Base-by-base conservation (phyloP, 2,329 filamentous ascomycete genomes). In the Clonostachys rhizophaga region DNA sequence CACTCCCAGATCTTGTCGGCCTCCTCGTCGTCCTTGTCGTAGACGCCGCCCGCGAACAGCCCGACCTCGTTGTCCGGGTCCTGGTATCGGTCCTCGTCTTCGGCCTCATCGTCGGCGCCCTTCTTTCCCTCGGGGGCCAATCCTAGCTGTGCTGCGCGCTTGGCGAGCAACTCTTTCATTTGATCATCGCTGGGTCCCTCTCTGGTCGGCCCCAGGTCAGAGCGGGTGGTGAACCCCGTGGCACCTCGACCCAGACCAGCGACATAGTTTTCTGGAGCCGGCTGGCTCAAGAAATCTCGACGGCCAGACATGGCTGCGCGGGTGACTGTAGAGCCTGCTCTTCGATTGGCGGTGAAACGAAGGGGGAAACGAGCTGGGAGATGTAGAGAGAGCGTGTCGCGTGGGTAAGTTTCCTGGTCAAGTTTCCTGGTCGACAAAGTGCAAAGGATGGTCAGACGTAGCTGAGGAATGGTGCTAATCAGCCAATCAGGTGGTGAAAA, bases 51-150 rank as follows among this genome's bases (percentile, higher is more conserved):
- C 4, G 94, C 91, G 60, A 99, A 99, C 18, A 99, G 75, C 5
- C 95, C 94, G 43, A 94, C 88, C 66, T 99, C 94, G 60, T 97
- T 97, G 59, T 99, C 94, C 1, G 94, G 94, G 63, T 99, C 94
- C 62, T 96, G 91, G 60, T 91, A 97, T 42, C 92, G 81, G 35
- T 88, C 86, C 47, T 90, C 86, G 46, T 88, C 84, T 47, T 87
- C 85, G 46, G 87, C 86, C 34, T 87, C 85, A 35, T 86, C 84
- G 16, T 87, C 82, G 17, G 88, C 83, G 45, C 84, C 83, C 52
- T 79, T 81, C 52, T 87, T 86, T 47, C 84, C 82, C 8, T 81
- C 82, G 40, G 42, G 33, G 42, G 66, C 66, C n/a, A 81, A 65
- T 6, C 91, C 92, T 50, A 97, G 80, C 61, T 89, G 83, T 48